These are phyloP conservation scores for Carex pumila DNA, from an alignment of 176 grass and related monocot genomes.

Conservation along the genomic window DNA sequence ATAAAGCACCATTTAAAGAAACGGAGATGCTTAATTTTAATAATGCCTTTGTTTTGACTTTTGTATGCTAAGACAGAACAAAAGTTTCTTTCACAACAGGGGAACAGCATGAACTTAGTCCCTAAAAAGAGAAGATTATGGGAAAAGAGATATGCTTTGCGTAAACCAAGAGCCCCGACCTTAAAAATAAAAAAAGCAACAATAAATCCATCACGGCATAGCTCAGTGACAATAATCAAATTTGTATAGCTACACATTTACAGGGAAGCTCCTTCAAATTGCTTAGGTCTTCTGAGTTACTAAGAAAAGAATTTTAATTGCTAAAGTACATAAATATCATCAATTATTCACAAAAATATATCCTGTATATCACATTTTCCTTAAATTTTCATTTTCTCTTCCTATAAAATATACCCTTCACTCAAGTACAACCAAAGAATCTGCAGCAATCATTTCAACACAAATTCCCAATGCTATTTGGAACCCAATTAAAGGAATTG, in stretches of 20 bases:
- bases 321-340: background rate
- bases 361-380: conserved; percentile 25
- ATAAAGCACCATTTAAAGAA: background rate
- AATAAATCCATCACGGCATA: background rate
- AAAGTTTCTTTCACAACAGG: background rate
- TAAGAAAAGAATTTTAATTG: background rate
- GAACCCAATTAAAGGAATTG: conserved; percentile 24
- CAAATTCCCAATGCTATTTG: conserved; percentile 6
- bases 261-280: conserved; percentile 9
- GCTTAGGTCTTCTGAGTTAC: background rate
- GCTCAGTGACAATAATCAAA: conserved; percentile 34
- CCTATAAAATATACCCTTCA: conserved; percentile 17
- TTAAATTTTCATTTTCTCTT: conserved; percentile 13
- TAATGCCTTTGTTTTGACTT: background rate
- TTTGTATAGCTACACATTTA: conserved; percentile 41
- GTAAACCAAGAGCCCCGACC: background rate
- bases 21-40: background rate
- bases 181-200: background rate
- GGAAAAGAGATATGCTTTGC: background rate
- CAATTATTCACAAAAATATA: conserved; percentile 34
- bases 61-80: background rate
- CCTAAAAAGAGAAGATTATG: background rate
- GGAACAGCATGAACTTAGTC: background rate
- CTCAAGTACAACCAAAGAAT: conserved; percentile 20
- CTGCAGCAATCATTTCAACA: conserved; percentile 10